These are phyloP conservation scores for Wallacemonas sp. DNA, from an alignment of 208 protist species.

Conservation along the genomic window DNA sequence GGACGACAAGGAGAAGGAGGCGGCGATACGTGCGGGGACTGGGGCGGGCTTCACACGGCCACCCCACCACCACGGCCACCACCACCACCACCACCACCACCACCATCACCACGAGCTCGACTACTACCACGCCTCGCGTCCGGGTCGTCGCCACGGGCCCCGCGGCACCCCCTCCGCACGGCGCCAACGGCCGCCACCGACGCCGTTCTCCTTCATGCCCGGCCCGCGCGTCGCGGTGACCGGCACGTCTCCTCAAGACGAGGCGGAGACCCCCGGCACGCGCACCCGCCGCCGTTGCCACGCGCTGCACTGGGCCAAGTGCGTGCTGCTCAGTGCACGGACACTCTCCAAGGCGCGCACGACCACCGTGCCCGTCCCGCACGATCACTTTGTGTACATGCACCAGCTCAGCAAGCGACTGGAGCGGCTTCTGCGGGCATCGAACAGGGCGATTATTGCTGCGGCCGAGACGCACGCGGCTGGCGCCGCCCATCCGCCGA, in stretches of 20 bases:
- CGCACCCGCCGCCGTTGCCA: constrained; percentile 51
- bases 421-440: constrained; percentile 30
- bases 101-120: neutral
- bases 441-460: constrained; percentile 8
- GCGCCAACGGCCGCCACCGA: too few relatives aligned
- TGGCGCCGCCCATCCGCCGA: too few relatives aligned
- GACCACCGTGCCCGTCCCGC: constrained; percentile 38
- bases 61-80: too few relatives aligned
- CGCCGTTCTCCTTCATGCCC: constrained; percentile 27
- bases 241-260: constrained; percentile 37
- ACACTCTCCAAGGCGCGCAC: constrained; percentile 40
- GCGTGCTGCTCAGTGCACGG: constrained; percentile 47
- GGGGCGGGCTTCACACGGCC: too few relatives aligned
- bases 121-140: neutral
- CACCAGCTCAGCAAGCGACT: constrained; percentile 29
- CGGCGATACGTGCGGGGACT: too few relatives aligned
- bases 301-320: constrained; percentile 58
- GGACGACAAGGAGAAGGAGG: too few relatives aligned
- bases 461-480: neutral
- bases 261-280: constrained; percentile 26
- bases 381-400: constrained; percentile 45
- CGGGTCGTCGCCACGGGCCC: neutral
- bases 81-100: neutral
- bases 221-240: constrained; percentile 33
- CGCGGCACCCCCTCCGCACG: neutral